Percentiles rank a stretch among this genome's conserved stretches.
Evolutionary conservation across 352 stramenopile species (phyloP).

Genomic region (Halophytophthora batemanensis): DNA sequence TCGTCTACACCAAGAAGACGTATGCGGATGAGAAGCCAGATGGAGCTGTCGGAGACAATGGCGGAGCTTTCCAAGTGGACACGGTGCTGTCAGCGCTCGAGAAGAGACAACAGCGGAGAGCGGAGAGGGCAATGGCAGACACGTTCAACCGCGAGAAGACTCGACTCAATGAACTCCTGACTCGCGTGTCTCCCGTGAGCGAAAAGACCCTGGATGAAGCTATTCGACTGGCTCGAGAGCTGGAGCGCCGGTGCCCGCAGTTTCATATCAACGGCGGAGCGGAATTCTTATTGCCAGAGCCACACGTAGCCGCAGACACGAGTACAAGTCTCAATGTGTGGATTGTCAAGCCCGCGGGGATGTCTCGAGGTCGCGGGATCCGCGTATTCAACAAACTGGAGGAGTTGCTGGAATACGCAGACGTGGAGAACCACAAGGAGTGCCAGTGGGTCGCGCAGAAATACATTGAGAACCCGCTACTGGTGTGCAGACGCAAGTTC

Average conservation of each 20-base stretch:
- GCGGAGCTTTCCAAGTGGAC: conserved; percentile 16
- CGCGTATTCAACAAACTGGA: conserved; percentile 84
- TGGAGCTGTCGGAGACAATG: conserved; percentile 14
- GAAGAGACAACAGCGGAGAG: conserved; percentile 41
- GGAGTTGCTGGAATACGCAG: conserved; percentile 77
- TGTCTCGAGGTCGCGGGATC: conserved; percentile 86
- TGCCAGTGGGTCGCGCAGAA: conserved; percentile 87
- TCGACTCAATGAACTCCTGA: conserved; percentile 44
- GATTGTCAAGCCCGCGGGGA: conserved; percentile 92
- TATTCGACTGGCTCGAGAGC: conserved; percentile 23
- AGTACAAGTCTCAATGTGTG: conserved; percentile 80
- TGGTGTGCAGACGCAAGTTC: conserved; percentile 89
- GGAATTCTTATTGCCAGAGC: conserved; percentile 19
- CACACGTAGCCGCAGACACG: conserved; percentile 6
- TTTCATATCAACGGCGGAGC: conserved; percentile 69
- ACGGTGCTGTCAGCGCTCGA: conserved; percentile 49
- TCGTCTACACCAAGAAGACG: conserved; percentile 51
- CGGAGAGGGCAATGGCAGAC: conserved; percentile 35
- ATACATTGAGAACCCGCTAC: conserved; percentile 87
- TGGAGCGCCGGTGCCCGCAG: conserved; percentile 57
- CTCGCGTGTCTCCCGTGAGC: conserved; percentile 33
- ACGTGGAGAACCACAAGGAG: conserved; percentile 86
- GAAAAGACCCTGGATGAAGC: conserved; percentile 22
- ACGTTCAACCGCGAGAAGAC: conserved; percentile 59
- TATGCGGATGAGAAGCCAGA: conserved; percentile 44